Evolutionary conservation across 163 green algal species (phyloP).

Genomic region (Scenedesmus sp.): DNA sequence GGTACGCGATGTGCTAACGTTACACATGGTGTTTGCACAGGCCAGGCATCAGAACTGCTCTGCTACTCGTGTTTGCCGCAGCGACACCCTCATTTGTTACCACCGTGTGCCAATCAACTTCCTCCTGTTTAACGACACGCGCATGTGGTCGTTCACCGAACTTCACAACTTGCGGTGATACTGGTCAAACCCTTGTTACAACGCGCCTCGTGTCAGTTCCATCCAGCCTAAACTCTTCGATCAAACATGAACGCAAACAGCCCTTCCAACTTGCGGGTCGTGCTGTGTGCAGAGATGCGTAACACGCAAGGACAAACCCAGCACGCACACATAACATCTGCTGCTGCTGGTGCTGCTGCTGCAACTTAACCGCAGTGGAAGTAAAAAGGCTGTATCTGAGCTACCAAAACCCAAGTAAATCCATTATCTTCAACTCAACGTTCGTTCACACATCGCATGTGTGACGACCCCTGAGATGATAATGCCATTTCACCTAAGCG

Average conservation of each 20-base stretch:
- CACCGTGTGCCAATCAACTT: not conserved
- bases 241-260: not conserved
- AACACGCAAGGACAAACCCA: not conserved
- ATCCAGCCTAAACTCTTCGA: not conserved
- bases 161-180: not conserved
- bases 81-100: not conserved
- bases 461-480: too few species aligned
- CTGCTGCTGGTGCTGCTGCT: not conserved
- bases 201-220: not conserved
- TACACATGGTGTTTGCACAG: not conserved
- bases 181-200: constrained; percentile 1
- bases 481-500: too few species aligned
- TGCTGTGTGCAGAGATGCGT: not conserved
- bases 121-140: not conserved
- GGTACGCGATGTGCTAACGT: not conserved
- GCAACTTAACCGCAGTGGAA: not conserved
- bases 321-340: not conserved
- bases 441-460: too few species aligned
- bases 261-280: too few species aligned
- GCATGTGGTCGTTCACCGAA: not conserved
- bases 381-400: too few species aligned
- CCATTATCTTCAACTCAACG: too few species aligned
- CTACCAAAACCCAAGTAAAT: too few species aligned
- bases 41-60: not conserved
- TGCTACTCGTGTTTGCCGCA: not conserved